A percentile compares a stretch with the other conserved stretches of the same genome.
phyloP scores from a whole-genome alignment of 495 filamentous ascomycete species.

The Neurospora sp. region DNA sequence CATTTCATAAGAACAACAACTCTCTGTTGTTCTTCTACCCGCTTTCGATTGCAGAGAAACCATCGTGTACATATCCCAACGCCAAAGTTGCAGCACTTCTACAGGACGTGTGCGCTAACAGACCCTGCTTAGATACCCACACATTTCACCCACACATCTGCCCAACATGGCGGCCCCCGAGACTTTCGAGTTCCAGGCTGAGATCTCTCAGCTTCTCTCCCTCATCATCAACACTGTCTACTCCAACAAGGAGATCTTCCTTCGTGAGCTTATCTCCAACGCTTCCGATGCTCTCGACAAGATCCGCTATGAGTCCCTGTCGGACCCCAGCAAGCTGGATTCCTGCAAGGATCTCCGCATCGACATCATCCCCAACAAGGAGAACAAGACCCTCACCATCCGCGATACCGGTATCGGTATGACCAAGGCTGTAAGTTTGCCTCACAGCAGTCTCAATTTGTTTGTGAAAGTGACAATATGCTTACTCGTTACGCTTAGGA shows the following conservation, averaged over 20 bases:
- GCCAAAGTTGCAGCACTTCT: neutral
- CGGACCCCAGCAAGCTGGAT: conserved; percentile 94
- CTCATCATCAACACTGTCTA: conserved; percentile 99
- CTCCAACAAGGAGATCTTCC: conserved; percentile 99
- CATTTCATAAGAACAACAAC: neutral
- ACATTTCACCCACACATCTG: conserved; percentile 12
- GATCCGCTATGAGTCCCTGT: conserved; percentile 96
- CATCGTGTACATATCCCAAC: neutral
- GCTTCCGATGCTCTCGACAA: conserved; percentile 98
- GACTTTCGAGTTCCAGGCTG: conserved; percentile 99
- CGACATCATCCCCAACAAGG: conserved; percentile 96
- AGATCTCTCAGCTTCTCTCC: conserved; percentile 98
- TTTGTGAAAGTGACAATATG: neutral
- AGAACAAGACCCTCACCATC: conserved; percentile 93
- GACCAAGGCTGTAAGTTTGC: conserved; percentile 89
- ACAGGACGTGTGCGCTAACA: conserved; percentile 4
- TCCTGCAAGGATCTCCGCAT: conserved; percentile 92
- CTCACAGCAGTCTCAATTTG: neutral
- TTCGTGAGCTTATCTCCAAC: conserved; percentile 96
- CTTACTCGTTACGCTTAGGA: conserved; percentile 46
- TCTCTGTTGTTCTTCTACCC: neutral
- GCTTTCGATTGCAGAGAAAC: neutral
- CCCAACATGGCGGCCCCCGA: conserved; percentile 61
- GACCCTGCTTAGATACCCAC: conserved; percentile 15
- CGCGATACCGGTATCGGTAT: conserved; percentile 98